Evolutionary conservation across 1,284 basidiomycete genomes (phyloP).

Genomic region (Leccinum subfulvum): DNA sequence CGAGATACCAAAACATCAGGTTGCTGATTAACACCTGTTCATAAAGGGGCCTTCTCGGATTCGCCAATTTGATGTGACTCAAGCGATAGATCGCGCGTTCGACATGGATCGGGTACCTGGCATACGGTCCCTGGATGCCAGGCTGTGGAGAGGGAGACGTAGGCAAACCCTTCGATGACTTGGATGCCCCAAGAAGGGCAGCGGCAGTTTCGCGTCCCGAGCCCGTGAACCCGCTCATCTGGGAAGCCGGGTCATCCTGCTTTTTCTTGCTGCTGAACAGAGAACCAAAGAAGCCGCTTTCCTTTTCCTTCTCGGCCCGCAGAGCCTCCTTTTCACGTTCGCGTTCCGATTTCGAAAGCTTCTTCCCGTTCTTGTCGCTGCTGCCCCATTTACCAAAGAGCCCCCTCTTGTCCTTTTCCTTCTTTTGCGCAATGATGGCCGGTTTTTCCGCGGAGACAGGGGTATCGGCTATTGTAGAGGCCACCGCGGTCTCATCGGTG

Average conservation of each 20-base stretch:
- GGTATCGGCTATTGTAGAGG: conserved; percentile 24
- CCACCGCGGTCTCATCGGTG: conserved; percentile 31
- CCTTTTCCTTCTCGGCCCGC: conserved; percentile 56
- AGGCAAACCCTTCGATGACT: conserved; percentile 66
- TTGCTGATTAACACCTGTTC: conserved; percentile 99
- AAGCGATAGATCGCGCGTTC: conserved; percentile 96
- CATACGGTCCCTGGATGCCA: conserved; percentile 62
- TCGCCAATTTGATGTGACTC: conserved; percentile 97
- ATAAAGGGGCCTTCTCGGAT: conserved; percentile 92
- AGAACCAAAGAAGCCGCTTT: conserved; percentile 82
- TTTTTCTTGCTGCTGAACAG: conserved; percentile 85
- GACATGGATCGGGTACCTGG: conserved; percentile 95
- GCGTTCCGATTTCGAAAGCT: conserved; percentile 47
- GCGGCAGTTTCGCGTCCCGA: conserved; percentile 79
- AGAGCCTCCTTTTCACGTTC: conserved; percentile 47
- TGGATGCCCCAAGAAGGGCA: conserved; percentile 78
- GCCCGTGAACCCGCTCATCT: conserved; percentile 48
- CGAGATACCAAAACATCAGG: conserved; percentile 99
- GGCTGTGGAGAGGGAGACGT: conserved; percentile 60
- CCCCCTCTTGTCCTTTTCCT: conserved; percentile 79
- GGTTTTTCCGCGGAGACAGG: conserved; percentile 31
- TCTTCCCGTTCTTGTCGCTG: conserved; percentile 58
- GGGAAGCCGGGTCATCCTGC: conserved; percentile 59
- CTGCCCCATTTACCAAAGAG: conserved; percentile 72
- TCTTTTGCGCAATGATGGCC: conserved; percentile 42